Base-by-base conservation (phyloP, 2,329 filamentous ascomycete genomes). In the Clonostachys solani region DNA sequence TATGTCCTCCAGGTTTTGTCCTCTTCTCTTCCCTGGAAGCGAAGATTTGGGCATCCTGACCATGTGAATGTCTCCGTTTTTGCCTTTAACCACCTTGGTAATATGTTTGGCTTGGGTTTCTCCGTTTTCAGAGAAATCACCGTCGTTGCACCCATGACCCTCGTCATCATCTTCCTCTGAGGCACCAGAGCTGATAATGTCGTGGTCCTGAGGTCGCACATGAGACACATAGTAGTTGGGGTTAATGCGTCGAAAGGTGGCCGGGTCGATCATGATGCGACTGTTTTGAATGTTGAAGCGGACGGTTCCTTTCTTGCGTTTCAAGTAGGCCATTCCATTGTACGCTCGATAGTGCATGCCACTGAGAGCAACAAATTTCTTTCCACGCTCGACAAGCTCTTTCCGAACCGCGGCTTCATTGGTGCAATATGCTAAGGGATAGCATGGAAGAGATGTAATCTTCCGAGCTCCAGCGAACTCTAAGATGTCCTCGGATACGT, bases 251-350 rank as follows among this genome's bases (percentile, higher is more conserved):
- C 89, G 82, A 67, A 95, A 91, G 40, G 87, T 88, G 5, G 83
- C 83, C 0, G 89, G 83, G 59, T 96, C 92, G 19, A 96, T 75
- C 90, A 96, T 96, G 52, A 95, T 78, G 33, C 92, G 84, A 16
- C 90, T 87, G 51, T 91, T 88, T 52, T 91, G 89, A 63, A 95
- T 86, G 59, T 90, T 90, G 65, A 95, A 85, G 63, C 90, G 92
- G 60, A 87, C 71, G 13, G 49, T 76, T 17, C 48, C 72, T 57
- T 85, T 85, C 71, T 89, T 89, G 64, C 87, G 85, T 72, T 92
- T 95, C 71, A 83, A 81, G 65, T 90, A 95, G 0, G 87, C 90
- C 68, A 95, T 83, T 4, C 91, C 91, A 47, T 92, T 85, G 63
- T 92, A 88, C 58, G 81, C 84, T 55, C 83, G 86, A 69, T 94